Base-by-base conservation (phyloP, 164 flowering plant genomes). In the Vitis rotundifolia region DNA sequence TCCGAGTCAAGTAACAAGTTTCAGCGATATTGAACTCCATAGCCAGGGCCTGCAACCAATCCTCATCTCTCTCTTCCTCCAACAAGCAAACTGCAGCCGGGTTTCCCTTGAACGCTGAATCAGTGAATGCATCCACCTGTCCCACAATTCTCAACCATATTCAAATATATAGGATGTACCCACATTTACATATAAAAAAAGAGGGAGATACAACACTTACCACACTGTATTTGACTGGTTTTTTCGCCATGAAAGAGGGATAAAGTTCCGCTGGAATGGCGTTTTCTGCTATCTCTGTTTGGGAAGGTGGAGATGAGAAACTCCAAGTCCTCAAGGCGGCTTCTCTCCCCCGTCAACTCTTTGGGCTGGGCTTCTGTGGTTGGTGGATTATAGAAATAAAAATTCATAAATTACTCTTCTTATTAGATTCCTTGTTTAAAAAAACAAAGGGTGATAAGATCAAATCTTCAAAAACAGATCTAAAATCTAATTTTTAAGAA, bases 91-190 rank as follows among this genome's bases (percentile, higher is more conserved):
- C 90, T 5, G 88, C 98, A 0, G 98, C 98, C 7, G 96, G 96
- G 73, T 94, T 94, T 28, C 96, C 98, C 80, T 86, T 87, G 77
- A 94, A 91, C 1, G 94, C 78, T 8, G 84, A 15, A 2, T 86
- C 94, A 0, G 96, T 84, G 74, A 94, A 94, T 8, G 96, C 98
- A 61, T 94, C 98, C 28, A 91, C 90, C 98, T 92, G 82, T 9
- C 58, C 13, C 3, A 49, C 9, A 66, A 56, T 37, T 37, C 11
- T 53, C 66, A 57, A 12, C 14, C 49, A 10, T 59, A 28, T 49
- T 55, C 9, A 58, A 57, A 4, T 29, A 54, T 16, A 22, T 11
- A 6, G 31, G 18, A 53, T 52, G 2, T 5, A 50, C 5, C 15
- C n/a, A n/a, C 29, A 26, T 31, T 12, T n/a, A 49, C 22, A 47